Conservation (phyloP, 495 filamentous ascomycete species). For the Corynascus novoguineensis region DNA sequence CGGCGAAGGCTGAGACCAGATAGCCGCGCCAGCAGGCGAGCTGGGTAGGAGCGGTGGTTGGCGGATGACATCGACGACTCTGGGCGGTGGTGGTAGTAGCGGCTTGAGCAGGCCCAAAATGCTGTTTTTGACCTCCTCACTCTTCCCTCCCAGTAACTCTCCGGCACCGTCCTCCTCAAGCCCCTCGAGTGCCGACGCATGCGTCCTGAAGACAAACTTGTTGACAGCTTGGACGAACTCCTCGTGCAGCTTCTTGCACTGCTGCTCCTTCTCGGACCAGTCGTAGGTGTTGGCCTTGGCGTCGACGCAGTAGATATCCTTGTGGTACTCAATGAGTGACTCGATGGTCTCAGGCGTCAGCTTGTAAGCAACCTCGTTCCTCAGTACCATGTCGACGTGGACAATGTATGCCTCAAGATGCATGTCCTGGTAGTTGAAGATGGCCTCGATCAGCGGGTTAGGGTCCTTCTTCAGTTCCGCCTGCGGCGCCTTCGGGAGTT, state of each 20-base stretch:
- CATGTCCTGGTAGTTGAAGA: constrained; percentile 92
- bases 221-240: constrained; percentile 97
- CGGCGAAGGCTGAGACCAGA: constrained; percentile 65
- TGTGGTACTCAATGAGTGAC: constrained; percentile 90
- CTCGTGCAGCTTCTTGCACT: constrained; percentile 96
- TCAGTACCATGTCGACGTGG: constrained; percentile 97
- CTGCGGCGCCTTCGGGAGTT: constrained; percentile 88
- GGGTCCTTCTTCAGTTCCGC: constrained; percentile 77
- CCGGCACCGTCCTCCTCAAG: constrained; percentile 95
- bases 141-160: constrained; percentile 84
- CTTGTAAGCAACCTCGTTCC: constrained; percentile 98
- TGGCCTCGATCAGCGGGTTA: constrained; percentile 82
- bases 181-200: constrained; percentile 85
- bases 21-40: constrained; percentile 68
- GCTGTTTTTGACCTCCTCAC: constrained; percentile 86
- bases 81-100: constrained; percentile 85
- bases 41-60: constrained; percentile 82
- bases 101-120: constrained; percentile 84
- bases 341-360: constrained; percentile 97
- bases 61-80: constrained; percentile 85
- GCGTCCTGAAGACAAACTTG: constrained; percentile 91
- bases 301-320: constrained; percentile 91
- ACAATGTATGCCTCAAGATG: constrained; percentile 97
- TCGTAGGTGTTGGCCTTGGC: constrained; percentile 83
- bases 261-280: constrained; percentile 94